These are phyloP conservation scores for Mycena rebaudengoi DNA, from an alignment of 768 basidiomycete genomes.

Conservation along the genomic window DNA sequence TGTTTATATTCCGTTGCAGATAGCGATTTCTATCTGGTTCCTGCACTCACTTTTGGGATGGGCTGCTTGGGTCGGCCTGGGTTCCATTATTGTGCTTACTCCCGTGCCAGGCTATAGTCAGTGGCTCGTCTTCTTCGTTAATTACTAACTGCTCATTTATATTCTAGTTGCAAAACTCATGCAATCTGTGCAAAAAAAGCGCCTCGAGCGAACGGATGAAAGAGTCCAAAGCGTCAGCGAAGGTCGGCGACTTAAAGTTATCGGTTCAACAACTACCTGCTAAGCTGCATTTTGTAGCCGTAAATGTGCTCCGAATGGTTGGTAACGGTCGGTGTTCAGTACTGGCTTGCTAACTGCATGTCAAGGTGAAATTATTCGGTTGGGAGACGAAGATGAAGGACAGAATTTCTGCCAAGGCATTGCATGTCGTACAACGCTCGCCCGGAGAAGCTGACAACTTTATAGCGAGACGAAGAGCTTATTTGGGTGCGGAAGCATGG, in stretches of 20 bases:
- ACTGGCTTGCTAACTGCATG: constrained; percentile 61
- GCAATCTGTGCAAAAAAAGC: no score
- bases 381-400: constrained; percentile 67
- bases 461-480: constrained; percentile 64
- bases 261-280: no score
- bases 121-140: constrained; percentile 45
- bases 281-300: no score
- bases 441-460: no score
- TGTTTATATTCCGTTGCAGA: constrained; percentile 51
- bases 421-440: constrained; percentile 57
- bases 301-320: background rate
- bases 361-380: constrained; percentile 78
- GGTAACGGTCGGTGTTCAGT: constrained; percentile 46
- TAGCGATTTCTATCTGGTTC: constrained; percentile 48
- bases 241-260: no score
- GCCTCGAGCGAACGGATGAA: no score
- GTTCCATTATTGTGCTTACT: background rate
- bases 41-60: constrained; percentile 57
- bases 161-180: no score
- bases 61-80: constrained; percentile 50
- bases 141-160: no score
- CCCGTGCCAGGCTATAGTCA: background rate
- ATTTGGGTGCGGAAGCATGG: no score
- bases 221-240: no score
- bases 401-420: constrained; percentile 59